A percentile compares a stretch with the other conserved stretches of the same genome.
Conservation (phyloP, 2,329 filamentous ascomycete genomes). For the Colletotrichum tanaceti region DNA sequence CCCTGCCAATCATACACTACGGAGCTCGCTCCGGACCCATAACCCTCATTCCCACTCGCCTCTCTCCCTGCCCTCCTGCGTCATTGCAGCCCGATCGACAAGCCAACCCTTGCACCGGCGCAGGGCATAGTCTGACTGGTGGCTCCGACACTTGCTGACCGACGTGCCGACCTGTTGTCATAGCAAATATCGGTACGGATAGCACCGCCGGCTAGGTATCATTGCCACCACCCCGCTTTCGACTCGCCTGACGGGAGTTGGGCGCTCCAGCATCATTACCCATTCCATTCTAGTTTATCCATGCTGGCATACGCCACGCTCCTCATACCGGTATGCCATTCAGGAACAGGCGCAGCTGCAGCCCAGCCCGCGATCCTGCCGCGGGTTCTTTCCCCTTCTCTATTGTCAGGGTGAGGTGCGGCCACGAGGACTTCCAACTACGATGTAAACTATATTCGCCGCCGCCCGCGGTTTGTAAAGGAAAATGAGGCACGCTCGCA, state of each 20-base stretch:
- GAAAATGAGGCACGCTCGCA: slow-evolving; percentile 22
- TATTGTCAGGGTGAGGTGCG: slow-evolving; percentile 14
- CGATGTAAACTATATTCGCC: no score
- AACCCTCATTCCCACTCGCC: background rate
- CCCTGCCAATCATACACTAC: background rate
- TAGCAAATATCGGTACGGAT: no score
- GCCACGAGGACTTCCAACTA: background rate
- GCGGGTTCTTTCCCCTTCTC: no score
- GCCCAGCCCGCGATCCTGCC: no score
- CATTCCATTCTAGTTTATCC: background rate
- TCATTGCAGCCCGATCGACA: slow-evolving; percentile 16
- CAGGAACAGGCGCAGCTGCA: slow-evolving; percentile 4
- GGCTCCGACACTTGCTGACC: background rate
- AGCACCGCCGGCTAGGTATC: background rate
- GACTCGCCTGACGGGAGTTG: background rate
- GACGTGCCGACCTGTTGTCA: slow-evolving; percentile 5
- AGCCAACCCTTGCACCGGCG: slow-evolving; percentile 10
- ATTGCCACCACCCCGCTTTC: slow-evolving; percentile 6
- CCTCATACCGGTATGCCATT: background rate
- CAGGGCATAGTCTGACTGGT: slow-evolving; percentile 18
- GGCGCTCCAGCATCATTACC: no score
- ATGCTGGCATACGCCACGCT: background rate
- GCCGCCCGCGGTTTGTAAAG: background rate
- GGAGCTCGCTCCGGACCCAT: background rate
- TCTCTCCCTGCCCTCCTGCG: background rate